Percentiles rank a stretch among this genome's conserved stretches.
phyloP scores from a whole-genome alignment of 805 yeast species.

The Saturnispora hagleri region DNA sequence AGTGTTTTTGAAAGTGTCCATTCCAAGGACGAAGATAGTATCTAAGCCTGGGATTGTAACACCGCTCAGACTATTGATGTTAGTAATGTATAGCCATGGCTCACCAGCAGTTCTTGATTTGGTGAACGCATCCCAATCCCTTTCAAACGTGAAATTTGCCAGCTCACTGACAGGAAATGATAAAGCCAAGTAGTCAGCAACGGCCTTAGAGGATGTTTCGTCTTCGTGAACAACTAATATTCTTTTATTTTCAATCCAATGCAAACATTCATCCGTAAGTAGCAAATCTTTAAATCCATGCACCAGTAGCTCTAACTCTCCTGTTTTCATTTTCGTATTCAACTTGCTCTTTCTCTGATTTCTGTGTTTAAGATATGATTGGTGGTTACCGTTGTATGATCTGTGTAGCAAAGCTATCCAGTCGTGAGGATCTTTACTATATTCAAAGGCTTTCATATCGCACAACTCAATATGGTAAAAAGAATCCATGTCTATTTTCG shows the following conservation, averaged over 20 bases:
- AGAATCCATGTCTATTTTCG: slow-evolving; percentile 1
- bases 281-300: slow-evolving; percentile 20
- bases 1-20: slow-evolving; percentile 23
- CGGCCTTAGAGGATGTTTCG: slow-evolving; percentile 15
- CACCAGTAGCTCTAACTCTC: slow-evolving; percentile 20
- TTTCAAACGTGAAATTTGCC: slow-evolving; percentile 11
- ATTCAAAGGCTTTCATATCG: slow-evolving; percentile 21
- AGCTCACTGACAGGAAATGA: slow-evolving; percentile 10
- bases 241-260: slow-evolving; percentile 7
- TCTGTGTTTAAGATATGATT: slow-evolving; percentile 17
- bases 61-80: slow-evolving; percentile 21
- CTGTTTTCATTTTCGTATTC: slow-evolving; percentile 8
- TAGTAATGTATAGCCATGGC: slow-evolving; percentile 19
- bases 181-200: slow-evolving; percentile 7
- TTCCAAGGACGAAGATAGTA: slow-evolving; percentile 24
- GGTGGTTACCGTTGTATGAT: slow-evolving; percentile 17
- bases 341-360: slow-evolving; percentile 16
- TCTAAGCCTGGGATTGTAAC: slow-evolving; percentile 21
- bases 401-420: slow-evolving; percentile 21
- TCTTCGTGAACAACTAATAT: slow-evolving; percentile 24
- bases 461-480: slow-evolving; percentile 10
- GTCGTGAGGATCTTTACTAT: slow-evolving; percentile 14
- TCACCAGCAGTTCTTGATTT: slow-evolving; percentile 1
- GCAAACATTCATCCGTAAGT: slow-evolving; percentile 10
- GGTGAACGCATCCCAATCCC: slow-evolving; percentile 14